Evolutionary conservation across 176 grass and related monocot genomes (phyloP).

Genomic region (Oryza meyeriana): DNA sequence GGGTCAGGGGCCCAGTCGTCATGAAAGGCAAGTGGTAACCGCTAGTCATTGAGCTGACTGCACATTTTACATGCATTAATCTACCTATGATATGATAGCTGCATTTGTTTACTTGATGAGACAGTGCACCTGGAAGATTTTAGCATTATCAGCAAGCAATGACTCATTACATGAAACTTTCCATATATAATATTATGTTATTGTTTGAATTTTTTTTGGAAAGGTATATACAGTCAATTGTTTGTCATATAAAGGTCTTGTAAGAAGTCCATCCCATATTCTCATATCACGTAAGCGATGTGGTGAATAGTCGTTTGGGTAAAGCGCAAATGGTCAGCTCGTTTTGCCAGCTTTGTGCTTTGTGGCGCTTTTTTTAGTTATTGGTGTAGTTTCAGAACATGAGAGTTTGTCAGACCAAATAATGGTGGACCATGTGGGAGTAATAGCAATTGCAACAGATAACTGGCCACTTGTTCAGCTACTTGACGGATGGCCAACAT

Average conservation of each 20-base stretch:
- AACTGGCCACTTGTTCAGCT: conserved; percentile 5
- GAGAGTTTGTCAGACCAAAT: background rate
- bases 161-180: conserved; percentile 9
- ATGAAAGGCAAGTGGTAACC: conserved; percentile 60
- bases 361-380: background rate
- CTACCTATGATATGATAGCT: background rate
- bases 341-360: conserved; percentile 1
- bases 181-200: background rate
- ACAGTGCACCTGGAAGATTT: background rate
- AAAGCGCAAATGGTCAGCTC: background rate
- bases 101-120: conserved; percentile 1
- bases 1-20: conserved; percentile 56
- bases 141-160: background rate
- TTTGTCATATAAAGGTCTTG: background rate
- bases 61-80: background rate
- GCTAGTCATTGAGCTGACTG: background rate
- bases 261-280: background rate
- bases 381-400: conserved; percentile 1
- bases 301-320: background rate
- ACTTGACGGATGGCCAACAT: conserved; percentile 14
- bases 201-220: background rate
- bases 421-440: background rate
- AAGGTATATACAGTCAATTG: background rate
- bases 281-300: background rate
- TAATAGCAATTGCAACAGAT: background rate